Evolutionary conservation across 2,329 filamentous ascomycete species (phyloP).

Genomic region (Xenosphaeropsis pyriputrescens): DNA sequence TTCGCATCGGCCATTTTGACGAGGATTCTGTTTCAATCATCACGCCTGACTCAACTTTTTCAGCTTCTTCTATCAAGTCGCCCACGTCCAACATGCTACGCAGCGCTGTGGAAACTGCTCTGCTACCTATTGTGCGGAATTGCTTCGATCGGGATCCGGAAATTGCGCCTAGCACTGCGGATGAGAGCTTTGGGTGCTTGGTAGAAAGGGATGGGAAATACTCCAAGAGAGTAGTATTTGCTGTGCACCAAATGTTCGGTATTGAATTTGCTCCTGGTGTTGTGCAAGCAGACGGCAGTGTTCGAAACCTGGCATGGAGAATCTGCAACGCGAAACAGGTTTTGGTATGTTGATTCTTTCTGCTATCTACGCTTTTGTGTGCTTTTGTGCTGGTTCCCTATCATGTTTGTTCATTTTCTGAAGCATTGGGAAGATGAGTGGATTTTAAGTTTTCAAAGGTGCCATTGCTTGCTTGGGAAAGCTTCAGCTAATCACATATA

Average conservation of each 20-base stretch:
- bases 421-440: too few species aligned
- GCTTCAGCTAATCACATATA: neutral
- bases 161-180: conserved; percentile 65
- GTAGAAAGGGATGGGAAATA: conserved; percentile 84
- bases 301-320: conserved; percentile 83
- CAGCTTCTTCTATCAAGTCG: conserved; percentile 6
- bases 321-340: conserved; percentile 95
- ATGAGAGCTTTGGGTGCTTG: conserved; percentile 72
- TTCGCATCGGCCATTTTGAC: conserved; percentile 69
- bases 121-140: conserved; percentile 76
- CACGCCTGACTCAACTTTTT: conserved; percentile 8
- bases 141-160: conserved; percentile 88
- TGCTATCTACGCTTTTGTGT: neutral
- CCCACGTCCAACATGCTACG: conserved; percentile 47
- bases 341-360: conserved; percentile 43
- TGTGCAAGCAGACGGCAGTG: conserved; percentile 80
- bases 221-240: conserved; percentile 80
- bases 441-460: too few species aligned
- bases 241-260: conserved; percentile 91
- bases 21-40: conserved; percentile 46
- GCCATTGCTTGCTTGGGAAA: neutral
- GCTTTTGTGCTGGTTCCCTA: neutral
- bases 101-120: conserved; percentile 55
- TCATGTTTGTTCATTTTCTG: too few species aligned
- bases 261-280: conserved; percentile 91